Evolutionary conservation across 1,139 yeast genomes (phyloP).

Genomic region (Nakaseomyces delphensis): DNA sequence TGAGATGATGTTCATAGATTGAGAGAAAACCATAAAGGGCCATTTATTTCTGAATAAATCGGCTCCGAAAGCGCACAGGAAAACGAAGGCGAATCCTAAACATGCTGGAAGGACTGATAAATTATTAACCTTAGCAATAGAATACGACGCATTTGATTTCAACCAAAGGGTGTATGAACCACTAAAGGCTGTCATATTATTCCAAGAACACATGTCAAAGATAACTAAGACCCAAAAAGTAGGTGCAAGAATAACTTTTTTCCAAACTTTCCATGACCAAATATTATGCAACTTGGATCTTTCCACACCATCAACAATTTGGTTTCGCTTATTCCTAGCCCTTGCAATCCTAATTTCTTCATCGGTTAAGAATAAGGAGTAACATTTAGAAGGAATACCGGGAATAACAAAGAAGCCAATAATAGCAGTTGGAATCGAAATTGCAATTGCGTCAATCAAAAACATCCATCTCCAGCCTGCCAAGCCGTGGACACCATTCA

Average conservation of each 20-base stretch:
- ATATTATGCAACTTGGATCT: constrained; percentile 20
- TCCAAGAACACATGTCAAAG: constrained; percentile 33
- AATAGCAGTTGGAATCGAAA: constrained; percentile 48
- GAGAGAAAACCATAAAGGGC: constrained; percentile 42
- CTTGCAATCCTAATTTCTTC: constrained; percentile 59
- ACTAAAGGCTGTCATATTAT: constrained; percentile 32
- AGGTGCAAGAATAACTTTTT: constrained; percentile 27
- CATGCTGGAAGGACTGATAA: constrained; percentile 32
- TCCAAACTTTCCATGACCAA: constrained; percentile 28
- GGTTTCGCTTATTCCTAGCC: constrained; percentile 40
- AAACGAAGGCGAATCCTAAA: constrained; percentile 31
- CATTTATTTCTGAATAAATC: constrained; percentile 32
- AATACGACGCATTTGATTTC: constrained; percentile 28
- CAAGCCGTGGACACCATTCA: constrained; percentile 47
- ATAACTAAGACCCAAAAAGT: constrained; percentile 31
- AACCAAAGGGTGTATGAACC: constrained; percentile 35
- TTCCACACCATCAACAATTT: constrained; percentile 25
- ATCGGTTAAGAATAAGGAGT: constrained; percentile 44
- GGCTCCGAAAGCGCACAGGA: constrained; percentile 31
- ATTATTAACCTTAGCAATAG: constrained; percentile 31
- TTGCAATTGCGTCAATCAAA: constrained; percentile 55
- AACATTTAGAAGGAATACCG: constrained; percentile 53
- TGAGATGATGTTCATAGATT: constrained; percentile 39
- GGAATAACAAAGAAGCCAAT: constrained; percentile 56
- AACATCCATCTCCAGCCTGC: constrained; percentile 78